Conservation (phyloP, 1,284 basidiomycete genomes). For the Ceratorhiza oryzae-sativae region DNA sequence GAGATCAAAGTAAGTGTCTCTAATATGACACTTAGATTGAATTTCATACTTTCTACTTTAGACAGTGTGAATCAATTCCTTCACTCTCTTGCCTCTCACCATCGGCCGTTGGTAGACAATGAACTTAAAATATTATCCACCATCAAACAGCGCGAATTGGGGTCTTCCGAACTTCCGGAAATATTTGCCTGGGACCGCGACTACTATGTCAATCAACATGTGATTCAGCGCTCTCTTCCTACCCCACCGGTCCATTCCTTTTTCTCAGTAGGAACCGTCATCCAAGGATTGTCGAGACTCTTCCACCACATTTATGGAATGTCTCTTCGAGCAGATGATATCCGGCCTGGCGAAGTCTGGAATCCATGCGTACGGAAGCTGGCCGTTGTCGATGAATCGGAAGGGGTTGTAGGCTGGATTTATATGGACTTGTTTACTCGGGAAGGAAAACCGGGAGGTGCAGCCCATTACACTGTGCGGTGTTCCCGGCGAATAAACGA, state of each 20-base stretch:
- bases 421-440: slow-evolving; percentile 93
- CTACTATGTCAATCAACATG: slow-evolving; percentile 63
- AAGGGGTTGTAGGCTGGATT: slow-evolving; percentile 89
- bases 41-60: slow-evolving; percentile 48
- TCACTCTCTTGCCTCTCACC: slow-evolving; percentile 77
- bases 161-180: slow-evolving; percentile 61
- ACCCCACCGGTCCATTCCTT: slow-evolving; percentile 51
- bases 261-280: slow-evolving; percentile 75
- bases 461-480: slow-evolving; percentile 96
- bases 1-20: slow-evolving; percentile 69
- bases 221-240: slow-evolving; percentile 47
- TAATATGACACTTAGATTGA: slow-evolving; percentile 14
- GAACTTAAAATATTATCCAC: slow-evolving; percentile 75
- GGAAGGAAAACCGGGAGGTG: slow-evolving; percentile 85
- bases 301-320: slow-evolving; percentile 90
- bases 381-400: slow-evolving; percentile 88
- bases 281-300: slow-evolving; percentile 85
- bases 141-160: slow-evolving; percentile 75
- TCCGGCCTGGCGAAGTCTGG: slow-evolving; percentile 86
- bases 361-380: slow-evolving; percentile 87
- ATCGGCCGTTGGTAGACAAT: slow-evolving; percentile 71
- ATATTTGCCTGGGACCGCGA: slow-evolving; percentile 94
- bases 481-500: slow-evolving; percentile 92
- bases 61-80: slow-evolving; percentile 88
- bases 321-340: slow-evolving; percentile 65